Evolutionary conservation across 1,139 yeast species (phyloP).

Genomic region (Yamadazyma oceani): DNA sequence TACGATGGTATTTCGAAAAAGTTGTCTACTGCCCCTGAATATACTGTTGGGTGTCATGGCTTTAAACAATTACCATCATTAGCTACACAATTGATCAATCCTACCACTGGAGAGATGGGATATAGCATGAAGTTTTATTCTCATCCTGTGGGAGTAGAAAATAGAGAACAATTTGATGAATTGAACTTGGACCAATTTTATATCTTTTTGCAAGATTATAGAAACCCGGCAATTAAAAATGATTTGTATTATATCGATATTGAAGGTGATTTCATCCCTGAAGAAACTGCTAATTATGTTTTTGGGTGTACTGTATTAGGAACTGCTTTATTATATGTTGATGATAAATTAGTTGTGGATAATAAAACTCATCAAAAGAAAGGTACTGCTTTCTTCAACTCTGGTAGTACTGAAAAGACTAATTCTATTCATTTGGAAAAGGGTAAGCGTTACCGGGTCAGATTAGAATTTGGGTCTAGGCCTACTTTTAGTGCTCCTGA

Average conservation of each 20-base stretch:
- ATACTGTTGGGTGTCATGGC: constrained; percentile 21
- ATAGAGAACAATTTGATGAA: constrained; percentile 37
- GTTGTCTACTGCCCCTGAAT: constrained; percentile 17
- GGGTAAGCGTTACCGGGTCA: constrained; percentile 43
- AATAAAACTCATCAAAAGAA: constrained; percentile 52
- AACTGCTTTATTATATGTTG: constrained; percentile 50
- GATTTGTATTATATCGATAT: constrained; percentile 42
- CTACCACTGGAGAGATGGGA: constrained; percentile 40
- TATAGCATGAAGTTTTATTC: constrained; percentile 35
- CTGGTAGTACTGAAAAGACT: constrained; percentile 50
- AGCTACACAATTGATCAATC: constrained; percentile 22
- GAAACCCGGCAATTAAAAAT: constrained; percentile 22
- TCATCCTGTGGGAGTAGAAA: constrained; percentile 19
- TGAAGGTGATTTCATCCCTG: constrained; percentile 44
- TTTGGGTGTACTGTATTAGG: constrained; percentile 54
- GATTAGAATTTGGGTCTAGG: constrained; percentile 53
- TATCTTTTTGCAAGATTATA: constrained; percentile 50
- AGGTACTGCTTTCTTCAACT: constrained; percentile 47
- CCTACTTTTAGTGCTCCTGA: constrained; percentile 34
- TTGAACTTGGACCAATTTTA: constrained; percentile 29
- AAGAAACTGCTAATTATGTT: constrained; percentile 46
- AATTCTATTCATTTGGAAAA: constrained; percentile 35
- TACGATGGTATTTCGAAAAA: constrained; percentile 27
- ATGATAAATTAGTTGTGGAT: constrained; percentile 54
- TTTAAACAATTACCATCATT: constrained; percentile 31